A percentile compares a stretch with the other conserved stretches of the same genome.
These are phyloP conservation scores for Alternaria gaisen DNA, from an alignment of 2,329 filamentous ascomycete species.

Conservation along the genomic window DNA sequence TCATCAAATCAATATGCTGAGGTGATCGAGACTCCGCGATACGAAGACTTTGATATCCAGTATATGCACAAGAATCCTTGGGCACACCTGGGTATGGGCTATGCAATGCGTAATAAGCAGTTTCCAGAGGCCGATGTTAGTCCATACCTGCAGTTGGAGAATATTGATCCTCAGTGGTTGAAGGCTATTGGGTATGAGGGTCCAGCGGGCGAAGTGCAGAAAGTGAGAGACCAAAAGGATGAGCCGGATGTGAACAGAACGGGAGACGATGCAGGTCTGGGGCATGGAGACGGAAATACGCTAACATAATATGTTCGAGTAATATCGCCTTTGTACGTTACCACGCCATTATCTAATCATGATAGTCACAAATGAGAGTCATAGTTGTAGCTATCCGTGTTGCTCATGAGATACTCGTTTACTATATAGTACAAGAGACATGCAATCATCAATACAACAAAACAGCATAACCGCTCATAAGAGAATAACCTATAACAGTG, in stretches of 20 bases:
- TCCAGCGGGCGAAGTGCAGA: constrained; percentile 24
- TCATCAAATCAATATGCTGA: constrained; percentile 59
- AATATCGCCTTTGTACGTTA: neutral
- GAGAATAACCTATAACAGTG: too few species aligned
- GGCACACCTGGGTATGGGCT: constrained; percentile 56
- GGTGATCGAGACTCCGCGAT: constrained; percentile 51
- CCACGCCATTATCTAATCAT: neutral
- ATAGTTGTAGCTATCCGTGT: too few species aligned
- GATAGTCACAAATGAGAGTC: too few species aligned
- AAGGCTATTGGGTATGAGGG: constrained; percentile 39
- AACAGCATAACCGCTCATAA: too few species aligned
- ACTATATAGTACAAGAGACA: too few species aligned
- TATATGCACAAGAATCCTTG: constrained; percentile 54
- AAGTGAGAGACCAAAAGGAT: constrained; percentile 20
- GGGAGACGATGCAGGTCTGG: neutral
- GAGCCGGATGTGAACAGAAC: constrained; percentile 8
- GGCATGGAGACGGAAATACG: neutral
- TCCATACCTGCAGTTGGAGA: constrained; percentile 52
- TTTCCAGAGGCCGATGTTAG: constrained; percentile 44
- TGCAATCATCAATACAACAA: too few species aligned
- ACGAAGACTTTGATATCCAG: constrained; percentile 56
- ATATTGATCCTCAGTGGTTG: constrained; percentile 56
- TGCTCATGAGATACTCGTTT: too few species aligned
- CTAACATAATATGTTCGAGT: neutral
- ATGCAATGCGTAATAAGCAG: constrained; percentile 35